A percentile compares a stretch with the other conserved stretches of the same genome.
phyloP scores from a whole-genome alignment of 2,329 filamentous ascomycete species.

The Epichloe sibirici region DNA sequence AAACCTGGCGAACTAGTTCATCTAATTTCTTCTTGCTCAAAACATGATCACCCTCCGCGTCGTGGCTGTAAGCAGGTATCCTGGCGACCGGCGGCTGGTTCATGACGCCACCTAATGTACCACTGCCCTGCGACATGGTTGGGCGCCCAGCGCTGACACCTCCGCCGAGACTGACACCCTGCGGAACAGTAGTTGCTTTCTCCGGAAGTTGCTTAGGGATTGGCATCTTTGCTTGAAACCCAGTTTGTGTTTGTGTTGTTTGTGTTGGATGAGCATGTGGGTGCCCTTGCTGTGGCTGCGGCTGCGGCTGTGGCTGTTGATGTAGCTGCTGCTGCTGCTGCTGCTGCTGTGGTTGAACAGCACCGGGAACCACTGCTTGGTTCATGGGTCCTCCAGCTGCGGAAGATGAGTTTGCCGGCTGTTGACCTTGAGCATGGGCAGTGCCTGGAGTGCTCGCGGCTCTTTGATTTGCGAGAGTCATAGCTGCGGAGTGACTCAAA shows the following conservation, averaged over 20 bases:
- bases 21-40: constrained; percentile 98
- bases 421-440: constrained; percentile 19
- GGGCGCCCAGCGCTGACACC: constrained; percentile 57
- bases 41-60: constrained; percentile 83
- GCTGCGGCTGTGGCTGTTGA: constrained; percentile 24
- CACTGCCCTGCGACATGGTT: constrained; percentile 70
- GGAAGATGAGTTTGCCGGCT: constrained; percentile 14
- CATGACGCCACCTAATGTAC: constrained; percentile 69
- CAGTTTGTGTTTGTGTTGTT: constrained; percentile 29
- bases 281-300: constrained; percentile 27
- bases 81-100: constrained; percentile 76
- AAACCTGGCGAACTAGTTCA: constrained; percentile 87
- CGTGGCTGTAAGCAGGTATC: constrained; percentile 72
- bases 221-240: constrained; percentile 53
- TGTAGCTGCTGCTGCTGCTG: constrained; percentile 22
- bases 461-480: constrained; percentile 34
- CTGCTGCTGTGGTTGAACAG: constrained; percentile 13
- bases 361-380: constrained; percentile 21
- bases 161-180: constrained; percentile 58
- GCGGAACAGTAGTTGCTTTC: constrained; percentile 54
- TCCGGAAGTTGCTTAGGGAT: constrained; percentile 70
- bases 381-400: constrained; percentile 16
- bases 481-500: constrained; percentile 37
- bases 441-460: constrained; percentile 23
- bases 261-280: constrained; percentile 37